Base-by-base conservation (phyloP, 257 asterid genomes). In the Ilex aquifolium region DNA sequence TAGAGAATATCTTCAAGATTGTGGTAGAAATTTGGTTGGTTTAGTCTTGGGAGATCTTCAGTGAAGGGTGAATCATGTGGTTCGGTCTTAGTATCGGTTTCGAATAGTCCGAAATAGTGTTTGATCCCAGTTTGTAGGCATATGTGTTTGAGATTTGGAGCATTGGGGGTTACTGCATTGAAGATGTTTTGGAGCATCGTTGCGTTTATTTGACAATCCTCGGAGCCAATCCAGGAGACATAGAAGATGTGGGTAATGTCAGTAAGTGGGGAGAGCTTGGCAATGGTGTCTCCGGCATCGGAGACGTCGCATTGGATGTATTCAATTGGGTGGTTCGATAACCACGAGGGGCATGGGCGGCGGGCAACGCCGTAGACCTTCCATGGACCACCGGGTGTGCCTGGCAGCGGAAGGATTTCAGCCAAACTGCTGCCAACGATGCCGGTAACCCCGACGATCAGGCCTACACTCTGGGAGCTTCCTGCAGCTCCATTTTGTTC, bases 221-320 rank as follows among this genome's bases (percentile, higher is more conserved):
- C 57, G 29, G 57, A 52, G 31, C 57, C 57, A 15, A n/a, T 4
- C 57, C 57, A 52, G 57, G 57, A 4, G 57, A 52, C 57, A 27
- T 52, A 52, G 57, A 52, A 52, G 57, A 52, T 52, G 30, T 52
- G 57, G 29, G 57, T 52, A 2, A 52, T 52, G 57, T 52, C 57
- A 6, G 57, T 52, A 21, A 52, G 57, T 2, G 57, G 29, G 57
- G 57, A 52, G 5, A 52, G 30, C 57, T 52, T 52, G 31, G 30
- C 10, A 7, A 6, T 21, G 27, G 57, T 14, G 57, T 15, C 12
- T 8, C 4, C 29, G 29, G 21, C 29, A 7, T 52, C 10, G 57
- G 57, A 52, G 57, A 52, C 29, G 57, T 52, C 57, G 57, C 57
- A 52, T 52, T 52, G 57, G 57, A 52, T 52, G 57, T 52, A 52